Base-by-base conservation (phyloP, 106 monocot species). In the Dioscorea alata region DNA sequence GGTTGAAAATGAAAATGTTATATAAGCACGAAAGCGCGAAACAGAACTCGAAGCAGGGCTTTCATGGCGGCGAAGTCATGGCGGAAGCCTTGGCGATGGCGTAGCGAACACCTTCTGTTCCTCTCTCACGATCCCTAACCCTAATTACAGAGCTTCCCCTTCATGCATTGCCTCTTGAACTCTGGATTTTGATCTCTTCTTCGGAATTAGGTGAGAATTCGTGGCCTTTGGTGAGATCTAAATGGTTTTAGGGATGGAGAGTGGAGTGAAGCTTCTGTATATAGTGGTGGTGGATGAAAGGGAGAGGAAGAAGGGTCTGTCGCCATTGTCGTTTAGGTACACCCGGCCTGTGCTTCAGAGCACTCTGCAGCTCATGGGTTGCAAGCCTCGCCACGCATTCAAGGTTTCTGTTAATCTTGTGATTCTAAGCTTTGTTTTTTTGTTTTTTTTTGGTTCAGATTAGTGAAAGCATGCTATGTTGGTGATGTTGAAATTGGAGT, bases 341-440 rank as follows among this genome's bases (percentile, higher is more conserved):
- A 93, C 94, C 54, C 77, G 90, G 61, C 73, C 90, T 13, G 76
- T 87, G 68, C 84, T 94, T 54, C 90, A 90, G 78, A 85, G 87
- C 80, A 81, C 87, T 19, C 83, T 88, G 33, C 94, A 88, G 74
- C 75, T 94, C 60, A 90, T 94, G 80, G 90, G 91, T 12, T 88
- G 91, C 81, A 91, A 86, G 75, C 77, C 89, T 25, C 85, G 93
- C 33, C 93, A 93, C 56, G 89, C 93, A 59, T 93, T 93, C 81
- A 89, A 93, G 84, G 93, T 93, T 42, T 10, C 2, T 35, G 9
- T 65, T 42, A 13, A 35, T 35, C 34, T 31, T n/a, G 12, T 13
- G 31, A 18, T 33, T 4, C 33, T 34, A 35, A 6, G 1, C 16
- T 42, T 18, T 18, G 35, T 13, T 33, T 65, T 35, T 16, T 65